These are phyloP conservation scores for Boeremia exigua DNA, from an alignment of 2,329 filamentous ascomycete genomes.

Conservation along the genomic window DNA sequence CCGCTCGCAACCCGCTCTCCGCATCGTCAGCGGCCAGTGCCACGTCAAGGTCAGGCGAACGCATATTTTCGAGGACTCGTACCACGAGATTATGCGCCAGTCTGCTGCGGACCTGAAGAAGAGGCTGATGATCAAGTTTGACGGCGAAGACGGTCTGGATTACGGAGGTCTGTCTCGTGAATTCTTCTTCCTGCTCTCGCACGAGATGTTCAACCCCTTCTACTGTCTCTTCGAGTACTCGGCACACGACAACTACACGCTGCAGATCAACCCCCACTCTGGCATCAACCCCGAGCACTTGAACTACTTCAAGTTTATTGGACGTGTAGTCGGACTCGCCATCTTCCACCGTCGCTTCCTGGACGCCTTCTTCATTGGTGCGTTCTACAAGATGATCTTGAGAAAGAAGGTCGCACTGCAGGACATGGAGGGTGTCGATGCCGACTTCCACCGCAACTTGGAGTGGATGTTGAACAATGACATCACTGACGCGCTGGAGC, in stretches of 20 bases:
- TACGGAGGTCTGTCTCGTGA: constrained; percentile 96
- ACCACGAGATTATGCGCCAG: constrained; percentile 97
- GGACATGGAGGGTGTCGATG: constrained; percentile 99
- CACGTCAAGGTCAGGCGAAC: constrained; percentile 97
- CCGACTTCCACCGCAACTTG: constrained; percentile 94
- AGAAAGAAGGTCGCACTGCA: constrained; percentile 88
- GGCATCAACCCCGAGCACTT: constrained; percentile 99
- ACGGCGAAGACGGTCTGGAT: constrained; percentile 96
- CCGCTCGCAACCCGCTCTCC: constrained; percentile 93
- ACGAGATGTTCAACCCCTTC: constrained; percentile 99
- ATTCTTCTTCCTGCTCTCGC: constrained; percentile 98
- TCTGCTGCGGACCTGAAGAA: constrained; percentile 97
- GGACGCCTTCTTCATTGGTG: constrained; percentile 98
- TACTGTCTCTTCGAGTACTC: constrained; percentile 99
- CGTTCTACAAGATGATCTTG: constrained; percentile 99
- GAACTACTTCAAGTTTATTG: constrained; percentile 99
- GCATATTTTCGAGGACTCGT: constrained; percentile 98
- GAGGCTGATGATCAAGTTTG: constrained; percentile 98
- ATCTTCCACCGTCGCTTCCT: constrained; percentile 98
- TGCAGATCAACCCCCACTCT: constrained; percentile 99
- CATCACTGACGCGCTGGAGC: constrained; percentile 91
- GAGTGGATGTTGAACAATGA: constrained; percentile 99
- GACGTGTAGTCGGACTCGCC: constrained; percentile 91
- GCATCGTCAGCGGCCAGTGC: constrained; percentile 94
- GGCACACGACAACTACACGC: constrained; percentile 98